Base-by-base conservation (phyloP, 164 flowering plant genomes). In the Vitis rotundifolia region DNA sequence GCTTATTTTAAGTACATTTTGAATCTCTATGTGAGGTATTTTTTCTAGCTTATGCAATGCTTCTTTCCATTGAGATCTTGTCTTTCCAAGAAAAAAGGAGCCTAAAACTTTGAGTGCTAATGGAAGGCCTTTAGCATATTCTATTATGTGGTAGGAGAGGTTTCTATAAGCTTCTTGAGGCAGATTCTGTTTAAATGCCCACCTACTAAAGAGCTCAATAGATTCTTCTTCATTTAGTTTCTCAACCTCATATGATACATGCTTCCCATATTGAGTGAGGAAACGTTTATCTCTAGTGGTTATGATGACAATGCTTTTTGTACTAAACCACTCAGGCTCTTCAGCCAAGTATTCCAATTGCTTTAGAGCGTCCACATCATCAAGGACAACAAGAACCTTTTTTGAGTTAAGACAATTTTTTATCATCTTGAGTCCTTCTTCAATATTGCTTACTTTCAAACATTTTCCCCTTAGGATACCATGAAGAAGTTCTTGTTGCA, bases 101-200 rank as follows among this genome's bases (percentile, higher is more conserved):
- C 73, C 73, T 15, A 71, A 16, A 53, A 71, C 51, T n/a, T 53
- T 6, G 63, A 71, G 73, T 37, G 73, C 53, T 29, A 71, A 71
- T n/a, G 73, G 73, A 63, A 63, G 61, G 11, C 59, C 66, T 2
- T 9, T 49, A 61, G 11, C 14, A 54, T 61, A 51, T 13, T 48
- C 18, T 19, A 69, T 52, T 7, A 55, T 29, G 2, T 44, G 2
- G 10, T 8, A 5, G 10, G 68, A 28, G 14, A 16, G 49, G 28
- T 15, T 31, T 9, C 2, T 13, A 44, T 71, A 71, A 9, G n/a
- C 62, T n/a, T 54, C 44, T 5, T n/a, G 59, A 9, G 73, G 67
- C 18, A 10, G 19, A 16, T 19, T 9, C 9, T 11, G n/a, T 61
- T 37, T 9, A 54, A 71, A 71, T 9, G 73, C 73, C 54, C 63